Evolutionary conservation across 768 basidiomycete genomes (phyloP).

Genomic region (Amanita fuliginea): DNA sequence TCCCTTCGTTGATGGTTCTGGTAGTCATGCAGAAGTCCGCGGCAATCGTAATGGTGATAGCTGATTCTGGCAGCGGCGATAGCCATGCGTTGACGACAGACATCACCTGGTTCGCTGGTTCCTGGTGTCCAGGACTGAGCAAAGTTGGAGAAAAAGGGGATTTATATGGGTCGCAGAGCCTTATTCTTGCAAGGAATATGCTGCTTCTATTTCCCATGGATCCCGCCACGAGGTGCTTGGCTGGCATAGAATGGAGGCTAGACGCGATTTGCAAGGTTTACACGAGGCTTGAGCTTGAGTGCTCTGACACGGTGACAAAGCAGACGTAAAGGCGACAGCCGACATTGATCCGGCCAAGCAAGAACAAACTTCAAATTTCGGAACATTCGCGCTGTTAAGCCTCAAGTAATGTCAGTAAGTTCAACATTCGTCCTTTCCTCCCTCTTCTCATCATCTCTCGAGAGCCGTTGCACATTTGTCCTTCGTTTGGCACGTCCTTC

Average conservation of each 20-base stretch:
- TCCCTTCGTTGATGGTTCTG: slow-evolving; percentile 20
- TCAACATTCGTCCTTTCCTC: background rate
- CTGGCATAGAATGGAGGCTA: background rate
- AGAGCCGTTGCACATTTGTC: slow-evolving; percentile 35
- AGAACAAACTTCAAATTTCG: background rate
- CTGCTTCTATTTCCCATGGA: background rate
- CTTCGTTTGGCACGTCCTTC: slow-evolving; percentile 32
- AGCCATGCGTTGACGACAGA: slow-evolving; percentile 29
- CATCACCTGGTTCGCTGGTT: slow-evolving; percentile 14
- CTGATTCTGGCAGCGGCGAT: slow-evolving; percentile 13
- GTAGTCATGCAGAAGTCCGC: slow-evolving; percentile 18
- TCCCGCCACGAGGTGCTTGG: background rate
- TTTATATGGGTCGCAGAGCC: background rate
- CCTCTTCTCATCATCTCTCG: background rate
- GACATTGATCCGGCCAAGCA: background rate
- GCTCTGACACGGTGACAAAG: background rate
- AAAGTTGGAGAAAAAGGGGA: background rate
- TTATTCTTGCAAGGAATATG: background rate
- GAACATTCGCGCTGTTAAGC: background rate
- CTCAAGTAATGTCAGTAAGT: slow-evolving; percentile 4
- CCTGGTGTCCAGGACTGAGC: slow-evolving; percentile 4
- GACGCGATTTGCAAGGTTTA: background rate
- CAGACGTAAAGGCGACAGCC: background rate
- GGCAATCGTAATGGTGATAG: slow-evolving; percentile 21
- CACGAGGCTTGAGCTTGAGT: background rate